Percentiles rank a stretch among this genome's conserved stretches.
phyloP scores from a whole-genome alignment of 2,329 filamentous ascomycete species.

The Diplodia intermedia region DNA sequence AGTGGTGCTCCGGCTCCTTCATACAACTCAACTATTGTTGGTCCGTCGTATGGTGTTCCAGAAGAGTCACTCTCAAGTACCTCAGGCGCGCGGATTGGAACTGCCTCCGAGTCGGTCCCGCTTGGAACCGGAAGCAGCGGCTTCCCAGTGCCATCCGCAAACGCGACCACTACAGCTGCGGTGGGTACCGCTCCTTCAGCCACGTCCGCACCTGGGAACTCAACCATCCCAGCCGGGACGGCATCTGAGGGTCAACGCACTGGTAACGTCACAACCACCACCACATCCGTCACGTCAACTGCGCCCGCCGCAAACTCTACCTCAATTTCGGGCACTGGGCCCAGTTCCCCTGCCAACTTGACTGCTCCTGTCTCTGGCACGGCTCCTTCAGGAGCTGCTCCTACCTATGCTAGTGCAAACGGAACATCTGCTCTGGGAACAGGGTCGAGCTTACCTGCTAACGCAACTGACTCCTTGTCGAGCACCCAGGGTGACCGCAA shows the following conservation, averaged over 20 bases:
- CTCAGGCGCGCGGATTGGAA: not conserved
- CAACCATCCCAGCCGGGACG: conserved; percentile 2
- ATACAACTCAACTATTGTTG: not conserved
- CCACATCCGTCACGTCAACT: conserved; percentile 9
- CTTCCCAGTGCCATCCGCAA: conserved; percentile 3
- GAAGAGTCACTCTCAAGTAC: conserved; percentile 5
- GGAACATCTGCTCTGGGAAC: conserved; percentile 24
- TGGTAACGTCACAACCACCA: conserved; percentile 4
- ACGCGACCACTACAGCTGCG: conserved; percentile 1
- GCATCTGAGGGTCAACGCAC: not conserved
- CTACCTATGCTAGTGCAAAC: conserved; percentile 17
- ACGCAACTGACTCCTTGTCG: conserved; percentile 9
- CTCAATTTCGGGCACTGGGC: not conserved
- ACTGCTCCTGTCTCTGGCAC: not conserved
- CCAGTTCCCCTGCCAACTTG: not conserved
- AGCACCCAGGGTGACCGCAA: not conserved
- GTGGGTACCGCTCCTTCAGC: not conserved
- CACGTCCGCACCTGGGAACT: conserved; percentile 1
- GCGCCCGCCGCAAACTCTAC: not conserved
- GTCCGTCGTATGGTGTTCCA: not conserved
- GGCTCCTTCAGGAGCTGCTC: not conserved
- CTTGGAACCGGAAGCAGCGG: conserved; percentile 20
- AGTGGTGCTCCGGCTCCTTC: conserved; percentile 4
- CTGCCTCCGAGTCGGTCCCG: not conserved
- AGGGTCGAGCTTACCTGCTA: conserved; percentile 4